Evolutionary conservation across 2,329 filamentous ascomycete species (phyloP), one percentile per base, ranked within the genome.

Genomic region (Cytospora piceicola): DNA sequence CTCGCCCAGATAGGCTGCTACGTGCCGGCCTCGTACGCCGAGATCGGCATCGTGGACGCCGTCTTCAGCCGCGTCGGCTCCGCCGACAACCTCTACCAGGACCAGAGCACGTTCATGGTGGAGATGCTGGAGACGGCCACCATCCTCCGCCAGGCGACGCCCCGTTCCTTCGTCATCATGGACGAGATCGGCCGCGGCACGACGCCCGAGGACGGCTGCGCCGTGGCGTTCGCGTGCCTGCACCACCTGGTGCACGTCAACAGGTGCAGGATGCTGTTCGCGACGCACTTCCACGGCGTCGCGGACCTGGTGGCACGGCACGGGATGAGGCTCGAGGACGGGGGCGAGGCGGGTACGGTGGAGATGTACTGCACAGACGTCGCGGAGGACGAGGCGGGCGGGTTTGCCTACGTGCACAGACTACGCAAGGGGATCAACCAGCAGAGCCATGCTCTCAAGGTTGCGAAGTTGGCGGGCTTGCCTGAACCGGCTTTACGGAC

Each of bases 71-170:
- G 95, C 74, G 90, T 96, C 27, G 95, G 95, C 1, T 96, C 93
- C 0, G 95, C 94, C 1, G 96, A 99, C 76, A 94, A 97, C 75
- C 83, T 99, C n/a, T 97, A 91, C 79, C 87, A 88, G 59, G 91
- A 97, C 79, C 94, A 98, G 77, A 97, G 93, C 61, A 99, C 96
- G 0, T 99, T 99, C 78, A 98, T 99, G 95, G 93, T 98, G 1
- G 95, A 99, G 79, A 99, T 99, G 95, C 85, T 97, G 2, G 95
- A 99, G 78, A 97, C 95, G 24, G 94, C 94, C 1, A 85, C 90
- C 30, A 99, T 99, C 61, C 83, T 99, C 61, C 91, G 90, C 67
- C 85, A 91, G 70, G 94, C 95, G 0, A 98, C 94, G 0, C 79
- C 88, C 1, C 85, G 90, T 29, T 95, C 91, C 0, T 96, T 99